Conservation (phyloP, 768 basidiomycete species). For the Amanita thiersii region DNA sequence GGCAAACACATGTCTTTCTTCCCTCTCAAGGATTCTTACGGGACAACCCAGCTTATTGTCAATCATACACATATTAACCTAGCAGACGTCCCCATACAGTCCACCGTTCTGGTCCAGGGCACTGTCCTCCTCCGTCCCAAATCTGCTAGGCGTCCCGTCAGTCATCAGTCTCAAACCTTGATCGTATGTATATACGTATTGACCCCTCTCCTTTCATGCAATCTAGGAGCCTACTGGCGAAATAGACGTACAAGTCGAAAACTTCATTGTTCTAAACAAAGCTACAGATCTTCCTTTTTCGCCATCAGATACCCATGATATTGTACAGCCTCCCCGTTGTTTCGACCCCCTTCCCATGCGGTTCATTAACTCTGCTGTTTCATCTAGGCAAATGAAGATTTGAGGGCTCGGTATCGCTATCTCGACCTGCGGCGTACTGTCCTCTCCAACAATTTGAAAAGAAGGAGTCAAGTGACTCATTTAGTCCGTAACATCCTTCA, state of each 20-base stretch:
- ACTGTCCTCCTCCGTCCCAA: constrained; percentile 56
- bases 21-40: constrained; percentile 72
- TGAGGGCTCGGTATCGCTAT: constrained; percentile 79
- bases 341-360: constrained; percentile 8
- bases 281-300: constrained; percentile 77
- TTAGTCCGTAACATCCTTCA: constrained; percentile 67
- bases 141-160: constrained; percentile 53
- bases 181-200: constrained; percentile 14
- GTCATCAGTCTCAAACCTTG: constrained; percentile 19
- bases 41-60: constrained; percentile 72
- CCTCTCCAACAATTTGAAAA: constrained; percentile 72
- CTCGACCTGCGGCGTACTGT: constrained; percentile 78
- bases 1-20: constrained; percentile 76
- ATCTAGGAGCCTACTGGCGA: constrained; percentile 58
- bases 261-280: constrained; percentile 71
- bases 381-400: constrained; percentile 72
- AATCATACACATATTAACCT: constrained; percentile 40
- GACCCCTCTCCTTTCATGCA: constrained; percentile 3
- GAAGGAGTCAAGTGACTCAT: constrained; percentile 76
- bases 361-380: constrained; percentile 8
- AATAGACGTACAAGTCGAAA: constrained; percentile 72
- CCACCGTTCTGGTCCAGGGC: constrained; percentile 70
- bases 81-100: constrained; percentile 65
- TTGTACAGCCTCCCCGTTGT: constrained; percentile 49
- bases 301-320: constrained; percentile 66